phyloP scores from a whole-genome alignment of 345 rosid species.

The Eucalyptus sp. region DNA sequence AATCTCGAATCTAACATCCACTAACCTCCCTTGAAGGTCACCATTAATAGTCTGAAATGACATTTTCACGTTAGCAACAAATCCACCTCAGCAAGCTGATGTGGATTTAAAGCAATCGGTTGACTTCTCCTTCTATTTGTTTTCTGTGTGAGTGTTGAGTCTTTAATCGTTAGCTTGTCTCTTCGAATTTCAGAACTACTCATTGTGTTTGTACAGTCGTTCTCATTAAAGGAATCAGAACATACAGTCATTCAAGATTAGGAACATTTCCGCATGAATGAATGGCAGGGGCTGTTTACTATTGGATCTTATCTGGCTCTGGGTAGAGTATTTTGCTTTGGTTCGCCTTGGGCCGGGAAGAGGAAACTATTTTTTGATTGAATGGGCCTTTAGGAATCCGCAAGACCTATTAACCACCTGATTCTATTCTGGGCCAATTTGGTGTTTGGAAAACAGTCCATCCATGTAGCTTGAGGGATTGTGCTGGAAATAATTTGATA shows the following conservation, averaged over 20 bases:
- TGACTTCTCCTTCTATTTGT: neutral
- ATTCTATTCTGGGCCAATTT: neutral
- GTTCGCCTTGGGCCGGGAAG: neutral
- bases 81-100: conserved; percentile 11
- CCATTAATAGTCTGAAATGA: neutral
- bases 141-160: neutral
- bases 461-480: neutral
- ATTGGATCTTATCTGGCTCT: too few relatives aligned
- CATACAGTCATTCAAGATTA: neutral
- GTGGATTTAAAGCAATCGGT: neutral
- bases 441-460: neutral
- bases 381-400: neutral
- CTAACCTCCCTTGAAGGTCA: neutral
- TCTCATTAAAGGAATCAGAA: neutral
- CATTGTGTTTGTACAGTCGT: neutral
- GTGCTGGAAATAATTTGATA: neutral
- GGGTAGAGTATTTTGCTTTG: neutral
- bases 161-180: neutral
- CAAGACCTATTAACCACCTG: neutral
- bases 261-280: neutral
- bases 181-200: neutral
- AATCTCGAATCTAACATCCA: too few relatives aligned
- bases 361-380: neutral
- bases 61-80: too few relatives aligned
- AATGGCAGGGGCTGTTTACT: too few relatives aligned